Evolutionary conservation across 2,329 filamentous ascomycete genomes (phyloP).

Genomic region (Hyphodiscus sp.): DNA sequence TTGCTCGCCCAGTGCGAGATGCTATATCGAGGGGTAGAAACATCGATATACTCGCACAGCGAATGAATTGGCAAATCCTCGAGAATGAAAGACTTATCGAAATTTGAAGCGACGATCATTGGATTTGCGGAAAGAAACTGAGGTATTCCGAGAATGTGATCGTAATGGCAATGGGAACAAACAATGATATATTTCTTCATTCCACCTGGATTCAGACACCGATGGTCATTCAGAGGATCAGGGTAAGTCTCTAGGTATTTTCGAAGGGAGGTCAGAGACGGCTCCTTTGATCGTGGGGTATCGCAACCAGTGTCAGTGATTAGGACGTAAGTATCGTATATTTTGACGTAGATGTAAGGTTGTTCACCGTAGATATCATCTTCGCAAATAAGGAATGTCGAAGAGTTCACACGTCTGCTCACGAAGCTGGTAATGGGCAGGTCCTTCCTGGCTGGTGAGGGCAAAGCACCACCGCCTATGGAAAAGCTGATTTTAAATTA

Average conservation of each 20-base stretch:
- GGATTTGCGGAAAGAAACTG: slow-evolving; percentile 18
- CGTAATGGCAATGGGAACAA: slow-evolving; percentile 42
- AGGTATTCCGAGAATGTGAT: slow-evolving; percentile 32
- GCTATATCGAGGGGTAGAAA: slow-evolving; percentile 34
- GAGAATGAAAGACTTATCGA: slow-evolving; percentile 35
- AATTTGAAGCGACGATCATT: slow-evolving; percentile 30
- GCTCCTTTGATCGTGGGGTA: slow-evolving; percentile 26
- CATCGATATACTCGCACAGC: slow-evolving; percentile 33
- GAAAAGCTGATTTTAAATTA: background rate
- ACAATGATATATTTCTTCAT: slow-evolving; percentile 35
- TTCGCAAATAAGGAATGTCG: slow-evolving; percentile 39
- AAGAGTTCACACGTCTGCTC: slow-evolving; percentile 32
- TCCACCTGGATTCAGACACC: slow-evolving; percentile 33
- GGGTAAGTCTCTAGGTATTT: slow-evolving; percentile 37
- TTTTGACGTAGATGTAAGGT: slow-evolving; percentile 41
- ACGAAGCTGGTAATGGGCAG: slow-evolving; percentile 28
- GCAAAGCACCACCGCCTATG: background rate
- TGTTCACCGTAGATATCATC: slow-evolving; percentile 37
- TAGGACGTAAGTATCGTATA: slow-evolving; percentile 33
- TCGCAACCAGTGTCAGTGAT: slow-evolving; percentile 42
- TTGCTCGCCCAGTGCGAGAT: slow-evolving; percentile 37
- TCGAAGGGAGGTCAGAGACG: slow-evolving; percentile 31
- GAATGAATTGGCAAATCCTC: slow-evolving; percentile 34
- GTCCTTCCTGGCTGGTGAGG: background rate
- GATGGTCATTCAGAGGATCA: slow-evolving; percentile 29